Evolutionary conservation across 108 stramenopile genomes (phyloP), one percentile per base, ranked within the genome.

Genomic region (Fistulifera solaris): DNA sequence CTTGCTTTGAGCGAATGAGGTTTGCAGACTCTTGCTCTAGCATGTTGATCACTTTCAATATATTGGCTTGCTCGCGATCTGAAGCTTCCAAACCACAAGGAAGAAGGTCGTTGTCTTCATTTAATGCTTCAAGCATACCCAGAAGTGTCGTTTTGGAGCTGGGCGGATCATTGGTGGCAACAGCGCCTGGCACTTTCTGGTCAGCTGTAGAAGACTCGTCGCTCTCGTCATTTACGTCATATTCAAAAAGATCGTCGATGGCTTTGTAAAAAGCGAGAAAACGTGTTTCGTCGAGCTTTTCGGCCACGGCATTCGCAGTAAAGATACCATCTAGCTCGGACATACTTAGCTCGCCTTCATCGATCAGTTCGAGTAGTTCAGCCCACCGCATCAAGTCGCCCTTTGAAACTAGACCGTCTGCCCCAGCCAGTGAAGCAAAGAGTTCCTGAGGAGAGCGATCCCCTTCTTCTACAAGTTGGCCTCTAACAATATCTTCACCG

Each of bases 231-330:
- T 83, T 72, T 6, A 68, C 83, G 18, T 67, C 77, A 19, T 83
- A 71, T 51, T 87, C 89, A 61, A 91, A 91, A 24, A 91, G 67
- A 40, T 63, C 66, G 48, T 91, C 85, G 52, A 91, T 83, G 5
- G 65, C 68, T 16, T 81, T 68, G 56, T 78, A 77, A 24, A 91
- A 57, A 28, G 51, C 40, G 17, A 59, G 49, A 40, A 91, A 85
- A 12, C 71, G 75, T 17, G 67, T 72, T 45, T 83, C 77, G 39
- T 73, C 59, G 15, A 80, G 53, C 54, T 62, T 70, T 35, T 70
- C 76, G 5, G 62, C 51, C 11, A 67, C 50, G n/a, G 72, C 74
- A 41, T 76, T 71, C 16, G 46, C 59, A 42, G 56, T 25, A 56
- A 62, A 82, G 27, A 86, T 62, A 16, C 64, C 56, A 43, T 80